Percentiles rank a stretch among this genome's conserved stretches.
Conservation (phyloP, 306 rosid species). For the Pyrus bretschneideri region DNA sequence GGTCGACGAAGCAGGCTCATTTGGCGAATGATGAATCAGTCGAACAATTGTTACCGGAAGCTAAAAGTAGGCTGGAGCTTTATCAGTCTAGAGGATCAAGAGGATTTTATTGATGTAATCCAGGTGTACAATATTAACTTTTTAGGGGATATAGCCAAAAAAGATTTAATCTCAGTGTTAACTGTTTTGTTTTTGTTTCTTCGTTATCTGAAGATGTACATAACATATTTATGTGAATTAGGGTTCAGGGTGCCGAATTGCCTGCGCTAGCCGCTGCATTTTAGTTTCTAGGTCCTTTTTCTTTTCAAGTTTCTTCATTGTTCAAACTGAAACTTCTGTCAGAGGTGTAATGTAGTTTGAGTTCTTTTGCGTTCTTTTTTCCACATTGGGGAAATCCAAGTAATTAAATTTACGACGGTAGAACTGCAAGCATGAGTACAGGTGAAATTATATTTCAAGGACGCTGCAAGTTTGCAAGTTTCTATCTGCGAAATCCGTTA, state of each 20-base stretch:
- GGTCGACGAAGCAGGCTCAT: conserved; percentile 58
- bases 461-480: too few relatives aligned
- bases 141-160: background rate
- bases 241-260: background rate
- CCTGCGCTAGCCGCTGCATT: background rate
- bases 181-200: background rate
- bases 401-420: too few relatives aligned
- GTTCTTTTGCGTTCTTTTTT: too few relatives aligned
- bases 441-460: too few relatives aligned
- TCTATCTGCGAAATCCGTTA: too few relatives aligned
- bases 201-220: background rate
- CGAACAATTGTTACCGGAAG: conserved; percentile 45
- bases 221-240: background rate
- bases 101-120: conserved; percentile 43
- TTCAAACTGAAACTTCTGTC: background rate
- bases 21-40: conserved; percentile 28
- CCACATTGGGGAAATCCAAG: too few relatives aligned
- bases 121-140: background rate
- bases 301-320: background rate
- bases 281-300: background rate
- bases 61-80: conserved; percentile 71
- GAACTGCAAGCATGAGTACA: too few relatives aligned
- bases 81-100: conserved; percentile 80
- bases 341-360: too few relatives aligned
- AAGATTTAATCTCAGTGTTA: background rate